Evolutionary conservation across 208 protist genomes (phyloP), one percentile per base, ranked within the genome.

Genomic region (Balamuthia mandrillaris): DNA sequence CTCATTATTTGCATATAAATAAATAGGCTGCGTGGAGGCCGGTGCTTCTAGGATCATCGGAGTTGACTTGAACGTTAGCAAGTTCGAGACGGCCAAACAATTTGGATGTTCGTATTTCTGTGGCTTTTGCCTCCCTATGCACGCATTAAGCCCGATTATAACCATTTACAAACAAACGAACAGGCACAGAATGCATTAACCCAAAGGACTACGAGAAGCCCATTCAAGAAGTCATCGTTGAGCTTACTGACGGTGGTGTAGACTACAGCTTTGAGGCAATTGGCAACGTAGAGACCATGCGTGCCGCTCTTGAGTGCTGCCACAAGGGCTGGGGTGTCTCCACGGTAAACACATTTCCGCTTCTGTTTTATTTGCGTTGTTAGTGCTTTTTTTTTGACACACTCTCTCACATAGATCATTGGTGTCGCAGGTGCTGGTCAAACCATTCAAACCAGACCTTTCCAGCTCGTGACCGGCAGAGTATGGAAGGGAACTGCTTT

Each of bases 191-290:
- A 42, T 95, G 31, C 75, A 60, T 96, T 42, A 95, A 95, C 85
- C 94, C 95, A 45, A 90, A 88, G 27, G 74, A 92, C 12, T 54
- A 66, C 21, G 47, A 90, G 16, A 66, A 87, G 42, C 44, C 63
- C 52, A 89, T 92, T 61, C 56, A 93, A 58, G 41, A 92, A 27
- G 54, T 87, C 18, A 81, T 91, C 31, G 79, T 94, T 49, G 87
- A 90, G 29, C 81, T 91, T 63, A 93, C 92, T 6, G 86, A 91
- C 18, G 83, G 92, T 24, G 94, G 94, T 33, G 45, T 94, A 1
- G 95, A 97, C 88, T 97, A 96, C 90, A 93, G 91, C 33, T 97
- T 96, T 82, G 95, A 97, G 33, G 92, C 88, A 86, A 92, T 93
- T 44, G 66, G 70, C 37, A 51, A 56, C 18, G 44, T 45, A 27